Evolutionary conservation across 2,329 filamentous ascomycete genomes (phyloP).

Genomic region (Teratosphaeria zuluensis): DNA sequence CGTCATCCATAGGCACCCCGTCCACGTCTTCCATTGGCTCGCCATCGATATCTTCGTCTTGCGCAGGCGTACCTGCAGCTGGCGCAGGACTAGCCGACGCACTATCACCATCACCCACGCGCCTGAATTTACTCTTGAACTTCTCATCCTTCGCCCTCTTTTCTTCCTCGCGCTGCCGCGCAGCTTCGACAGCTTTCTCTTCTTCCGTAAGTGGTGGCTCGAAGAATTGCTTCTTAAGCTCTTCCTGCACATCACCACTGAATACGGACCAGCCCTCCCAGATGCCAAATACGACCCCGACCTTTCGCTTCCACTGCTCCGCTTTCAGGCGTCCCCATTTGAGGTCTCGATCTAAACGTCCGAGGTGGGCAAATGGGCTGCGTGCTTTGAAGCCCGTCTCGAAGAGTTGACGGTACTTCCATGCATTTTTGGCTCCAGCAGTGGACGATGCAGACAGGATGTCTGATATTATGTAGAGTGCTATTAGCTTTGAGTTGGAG

Average conservation of each 20-base stretch:
- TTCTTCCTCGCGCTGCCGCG: conserved; percentile 43
- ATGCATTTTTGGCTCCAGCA: conserved; percentile 70
- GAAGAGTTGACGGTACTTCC: conserved; percentile 76
- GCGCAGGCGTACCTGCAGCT: conserved; percentile 13
- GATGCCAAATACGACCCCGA: conserved; percentile 57
- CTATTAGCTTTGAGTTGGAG: conserved; percentile 67
- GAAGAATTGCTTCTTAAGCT: conserved; percentile 61
- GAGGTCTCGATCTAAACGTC: conserved; percentile 59
- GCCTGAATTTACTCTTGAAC: conserved; percentile 32
- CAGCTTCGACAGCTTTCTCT: conserved; percentile 49
- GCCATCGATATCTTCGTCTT: conserved; percentile 40
- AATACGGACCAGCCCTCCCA: conserved; percentile 63
- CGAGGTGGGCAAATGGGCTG: conserved; percentile 65
- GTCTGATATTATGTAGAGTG: conserved; percentile 70
- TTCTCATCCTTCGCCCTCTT: conserved; percentile 31
- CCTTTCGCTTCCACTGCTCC: conserved; percentile 75
- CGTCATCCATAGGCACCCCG: conserved; percentile 30
- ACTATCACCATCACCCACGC: conserved; percentile 43
- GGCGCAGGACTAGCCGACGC: conserved; percentile 10
- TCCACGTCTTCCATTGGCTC: conserved; percentile 36
- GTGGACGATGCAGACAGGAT: conserved; percentile 69
- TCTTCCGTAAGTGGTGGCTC: conserved; percentile 50
- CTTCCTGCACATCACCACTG: conserved; percentile 60
- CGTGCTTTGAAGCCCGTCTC: conserved; percentile 60
- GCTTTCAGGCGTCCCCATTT: conserved; percentile 72